Base-by-base conservation (phyloP, 164 flowering plant genomes). In the Magnolia changhungtana region DNA sequence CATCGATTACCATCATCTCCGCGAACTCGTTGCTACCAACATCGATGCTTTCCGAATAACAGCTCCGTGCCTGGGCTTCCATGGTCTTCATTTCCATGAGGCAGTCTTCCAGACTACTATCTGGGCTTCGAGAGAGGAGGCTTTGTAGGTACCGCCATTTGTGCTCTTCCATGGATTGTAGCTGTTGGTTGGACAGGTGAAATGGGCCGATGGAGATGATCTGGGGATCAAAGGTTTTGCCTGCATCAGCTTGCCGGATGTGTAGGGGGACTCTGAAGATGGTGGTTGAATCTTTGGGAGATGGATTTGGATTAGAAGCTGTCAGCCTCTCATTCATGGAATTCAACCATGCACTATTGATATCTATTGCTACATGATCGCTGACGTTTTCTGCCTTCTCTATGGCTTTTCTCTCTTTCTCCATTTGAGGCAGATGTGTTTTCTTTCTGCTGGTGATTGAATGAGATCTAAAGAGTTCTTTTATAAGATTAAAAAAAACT, bases 171-270 rank as follows among this genome's bases (percentile, higher is more conserved):
- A 50, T 70, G 23, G 55, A n/a, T 20, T 49, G 52, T 11, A 70
- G 27, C 37, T 45, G 14, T n/a, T 70, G 16, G 51, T 70, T 49
- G 55, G 2, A 9, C 8, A 21, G 59, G 16, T 70, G 72, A 19
- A 29, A 70, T 50, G 72, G 72, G 58, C 72, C 72, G 3, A 70
- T 45, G 7, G 55, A 70, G 55, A 70, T 21, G 11, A 70, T 8
- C 19, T 70, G 20, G 24, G 72, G 72, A 18, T 19, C 24, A 11
- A 19, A 70, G 29, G 72, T 21, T 7, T 55, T 55, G 58, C 3
- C 7, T 8, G 5, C 5, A 10, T 70, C 13, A 3, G 5, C 20
- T 49, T 20, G 20, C 4, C 59, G 6, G n/a, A 45, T 50, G 23
- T 8, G 2, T 1, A 0, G 23, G 11, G 72, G 59, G 24, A 70